These are phyloP conservation scores for Dryas octopetala DNA, from an alignment of 306 rosid species.

Conservation along the genomic window DNA sequence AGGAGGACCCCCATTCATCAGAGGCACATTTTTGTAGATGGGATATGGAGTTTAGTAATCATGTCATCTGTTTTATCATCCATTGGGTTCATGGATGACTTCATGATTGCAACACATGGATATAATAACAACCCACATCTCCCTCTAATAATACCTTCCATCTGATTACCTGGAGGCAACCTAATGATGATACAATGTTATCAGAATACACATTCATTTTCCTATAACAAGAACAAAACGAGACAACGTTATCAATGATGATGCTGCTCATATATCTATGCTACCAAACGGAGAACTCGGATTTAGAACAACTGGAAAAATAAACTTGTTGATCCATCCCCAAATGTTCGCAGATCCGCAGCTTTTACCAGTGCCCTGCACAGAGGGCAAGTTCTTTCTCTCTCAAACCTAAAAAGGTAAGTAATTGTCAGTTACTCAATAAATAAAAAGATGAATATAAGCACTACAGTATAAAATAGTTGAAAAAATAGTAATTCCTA, in stretches of 20 bases:
- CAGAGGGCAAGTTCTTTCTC: slow-evolving; percentile 90
- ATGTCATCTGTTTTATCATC: slow-evolving; percentile 23
- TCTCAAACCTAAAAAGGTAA: slow-evolving; percentile 74
- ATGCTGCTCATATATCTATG: slow-evolving; percentile 17
- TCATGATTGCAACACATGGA: slow-evolving; percentile 14
- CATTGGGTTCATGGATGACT: slow-evolving; percentile 10
- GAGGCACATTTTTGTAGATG: background rate
- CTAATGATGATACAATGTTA: slow-evolving; percentile 15
- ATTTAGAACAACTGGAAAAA: slow-evolving; percentile 62
- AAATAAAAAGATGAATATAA: slow-evolving; percentile 5
- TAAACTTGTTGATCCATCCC: slow-evolving; percentile 91
- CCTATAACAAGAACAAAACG: slow-evolving; percentile 11
- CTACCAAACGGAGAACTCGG: background rate
- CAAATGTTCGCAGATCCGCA: slow-evolving; percentile 68
- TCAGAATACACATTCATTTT: slow-evolving; percentile 14
- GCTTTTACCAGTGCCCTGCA: slow-evolving; percentile 82
- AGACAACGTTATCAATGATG: slow-evolving; percentile 22
- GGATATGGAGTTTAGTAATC: background rate
- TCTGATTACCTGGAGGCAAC: slow-evolving; percentile 22
- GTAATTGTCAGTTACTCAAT: slow-evolving; percentile 9
- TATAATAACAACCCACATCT: slow-evolving; percentile 14
- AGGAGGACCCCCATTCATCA: slow-evolving; percentile 5
- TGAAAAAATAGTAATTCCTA: background rate
- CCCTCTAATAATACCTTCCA: slow-evolving; percentile 21
- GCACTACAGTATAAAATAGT: slow-evolving; percentile 7